Percentiles rank a stretch among this genome's conserved stretches.
Evolutionary conservation across 2,329 filamentous ascomycete genomes (phyloP).

Genomic region (Mycosphaerella arachidis): DNA sequence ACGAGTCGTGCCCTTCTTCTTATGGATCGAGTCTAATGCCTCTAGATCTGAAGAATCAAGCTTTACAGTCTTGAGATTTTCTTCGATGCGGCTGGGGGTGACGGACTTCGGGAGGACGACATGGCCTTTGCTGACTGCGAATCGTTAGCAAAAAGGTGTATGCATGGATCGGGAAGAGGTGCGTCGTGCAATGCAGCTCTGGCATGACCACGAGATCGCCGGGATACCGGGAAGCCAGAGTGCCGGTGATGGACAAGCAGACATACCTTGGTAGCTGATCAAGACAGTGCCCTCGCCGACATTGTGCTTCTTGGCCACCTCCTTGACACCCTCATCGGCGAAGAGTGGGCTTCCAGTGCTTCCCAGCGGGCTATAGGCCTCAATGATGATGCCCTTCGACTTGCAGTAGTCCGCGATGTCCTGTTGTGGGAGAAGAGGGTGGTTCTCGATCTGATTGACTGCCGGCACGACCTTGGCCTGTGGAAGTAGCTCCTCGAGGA

Average conservation of each 20-base stretch:
- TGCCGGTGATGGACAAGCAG: not conserved
- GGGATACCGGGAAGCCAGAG: not conserved
- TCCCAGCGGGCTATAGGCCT: conserved; percentile 58
- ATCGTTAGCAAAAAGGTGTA: conserved; percentile 8
- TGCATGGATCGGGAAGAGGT: not conserved
- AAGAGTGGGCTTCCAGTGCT: conserved; percentile 48
- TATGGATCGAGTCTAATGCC: conserved; percentile 43
- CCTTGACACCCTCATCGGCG: conserved; percentile 44
- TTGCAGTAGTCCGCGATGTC: conserved; percentile 67
- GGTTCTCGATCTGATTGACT: conserved; percentile 59
- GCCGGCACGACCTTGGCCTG: conserved; percentile 24
- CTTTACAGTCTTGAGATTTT: conserved; percentile 64
- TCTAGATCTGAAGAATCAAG: conserved; percentile 61
- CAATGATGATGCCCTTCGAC: conserved; percentile 64
- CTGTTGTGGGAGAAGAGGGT: conserved; percentile 66
- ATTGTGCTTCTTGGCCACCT: conserved; percentile 48
- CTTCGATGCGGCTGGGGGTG: conserved; percentile 57
- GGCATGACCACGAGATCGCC: too few species aligned
- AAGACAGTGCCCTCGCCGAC: conserved; percentile 54
- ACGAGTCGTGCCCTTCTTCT: conserved; percentile 44
- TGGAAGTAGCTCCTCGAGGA: conserved; percentile 46
- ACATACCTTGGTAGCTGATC: conserved; percentile 67
- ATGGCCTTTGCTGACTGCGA: conserved; percentile 59
- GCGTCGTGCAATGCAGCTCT: too few species aligned
- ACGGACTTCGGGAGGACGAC: conserved; percentile 63